Evolutionary conservation across 2,329 filamentous ascomycete species (phyloP).

Genomic region (Sporothrix dimorphospora): DNA sequence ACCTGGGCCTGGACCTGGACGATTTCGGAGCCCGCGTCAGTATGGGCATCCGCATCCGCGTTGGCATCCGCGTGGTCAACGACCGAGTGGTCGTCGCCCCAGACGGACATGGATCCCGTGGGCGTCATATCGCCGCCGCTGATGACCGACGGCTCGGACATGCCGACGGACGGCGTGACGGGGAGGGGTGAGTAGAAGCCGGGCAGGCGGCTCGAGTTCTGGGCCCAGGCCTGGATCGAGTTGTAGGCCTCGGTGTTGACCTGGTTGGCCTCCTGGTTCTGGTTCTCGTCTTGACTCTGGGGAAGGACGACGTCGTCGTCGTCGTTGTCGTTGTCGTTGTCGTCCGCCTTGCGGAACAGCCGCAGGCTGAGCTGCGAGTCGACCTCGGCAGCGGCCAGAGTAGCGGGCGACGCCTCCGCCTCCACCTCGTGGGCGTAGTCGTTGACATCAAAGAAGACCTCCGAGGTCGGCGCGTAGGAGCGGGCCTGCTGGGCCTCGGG

Average conservation of each 20-base stretch:
- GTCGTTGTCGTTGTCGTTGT: conserved; percentile 51
- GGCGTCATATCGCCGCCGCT: conserved; percentile 58
- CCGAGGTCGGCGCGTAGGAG: conserved; percentile 5
- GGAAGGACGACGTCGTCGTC: conserved; percentile 58
- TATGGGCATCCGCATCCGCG: background rate
- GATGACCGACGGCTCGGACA: conserved; percentile 56
- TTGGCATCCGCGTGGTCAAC: background rate
- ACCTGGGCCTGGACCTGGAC: background rate
- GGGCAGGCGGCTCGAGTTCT: conserved; percentile 49
- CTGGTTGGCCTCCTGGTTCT: conserved; percentile 51
- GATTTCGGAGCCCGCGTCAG: background rate
- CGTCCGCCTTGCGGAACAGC: conserved; percentile 40
- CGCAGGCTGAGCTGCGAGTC: conserved; percentile 33
- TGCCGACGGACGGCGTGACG: conserved; percentile 51
- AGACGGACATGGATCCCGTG: conserved; percentile 59
- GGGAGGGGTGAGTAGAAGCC: conserved; percentile 66
- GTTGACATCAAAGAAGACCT: conserved; percentile 34
- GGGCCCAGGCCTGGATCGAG: conserved; percentile 68
- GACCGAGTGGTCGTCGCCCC: conserved; percentile 42
- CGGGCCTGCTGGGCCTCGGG: conserved; percentile 7
- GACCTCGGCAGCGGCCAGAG: conserved; percentile 5
- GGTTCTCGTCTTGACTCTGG: conserved; percentile 52
- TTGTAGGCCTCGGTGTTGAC: conserved; percentile 53
- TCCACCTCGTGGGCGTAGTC: conserved; percentile 9
- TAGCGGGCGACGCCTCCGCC: background rate